These are phyloP conservation scores for Pyrenophora teres DNA, from an alignment of 2,329 filamentous ascomycete species.

Conservation along the genomic window DNA sequence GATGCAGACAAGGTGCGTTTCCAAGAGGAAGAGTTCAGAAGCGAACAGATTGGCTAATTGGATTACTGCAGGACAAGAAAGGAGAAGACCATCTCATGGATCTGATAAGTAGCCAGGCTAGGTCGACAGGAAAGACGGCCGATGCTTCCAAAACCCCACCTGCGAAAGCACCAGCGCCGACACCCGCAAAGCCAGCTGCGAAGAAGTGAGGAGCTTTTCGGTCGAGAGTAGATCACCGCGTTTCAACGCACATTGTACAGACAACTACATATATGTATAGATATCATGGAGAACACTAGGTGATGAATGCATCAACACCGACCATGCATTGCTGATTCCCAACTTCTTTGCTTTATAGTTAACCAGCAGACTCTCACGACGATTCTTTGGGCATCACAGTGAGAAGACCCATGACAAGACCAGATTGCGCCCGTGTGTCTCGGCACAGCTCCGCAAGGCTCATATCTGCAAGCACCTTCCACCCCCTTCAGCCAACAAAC, in stretches of 20 bases:
- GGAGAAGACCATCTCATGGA: constrained; percentile 36
- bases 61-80: constrained; percentile 19
- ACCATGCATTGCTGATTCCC: background rate
- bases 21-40: background rate
- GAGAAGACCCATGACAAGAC: background rate
- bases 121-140: constrained; percentile 15
- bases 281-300: background rate
- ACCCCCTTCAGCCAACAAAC: background rate
- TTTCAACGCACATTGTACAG: background rate
- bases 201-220: constrained; percentile 9
- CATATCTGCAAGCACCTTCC: constrained; percentile 1
- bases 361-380: background rate
- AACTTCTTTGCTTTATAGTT: background rate
- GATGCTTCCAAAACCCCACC: constrained; percentile 22
- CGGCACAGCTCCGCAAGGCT: constrained; percentile 1
- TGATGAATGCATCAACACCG: background rate
- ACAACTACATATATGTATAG: constrained; percentile 1
- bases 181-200: constrained; percentile 12
- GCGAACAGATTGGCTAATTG: constrained; percentile 1
- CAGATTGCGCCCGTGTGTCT: background rate
- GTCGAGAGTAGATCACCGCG: background rate
- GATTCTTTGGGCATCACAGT: background rate
- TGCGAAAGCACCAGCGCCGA: constrained; percentile 15
- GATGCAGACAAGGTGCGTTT: constrained; percentile 13
- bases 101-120: constrained; percentile 38